Evolutionary conservation across 768 basidiomycete species (phyloP).

Genomic region (Podaxis carcinomalis): DNA sequence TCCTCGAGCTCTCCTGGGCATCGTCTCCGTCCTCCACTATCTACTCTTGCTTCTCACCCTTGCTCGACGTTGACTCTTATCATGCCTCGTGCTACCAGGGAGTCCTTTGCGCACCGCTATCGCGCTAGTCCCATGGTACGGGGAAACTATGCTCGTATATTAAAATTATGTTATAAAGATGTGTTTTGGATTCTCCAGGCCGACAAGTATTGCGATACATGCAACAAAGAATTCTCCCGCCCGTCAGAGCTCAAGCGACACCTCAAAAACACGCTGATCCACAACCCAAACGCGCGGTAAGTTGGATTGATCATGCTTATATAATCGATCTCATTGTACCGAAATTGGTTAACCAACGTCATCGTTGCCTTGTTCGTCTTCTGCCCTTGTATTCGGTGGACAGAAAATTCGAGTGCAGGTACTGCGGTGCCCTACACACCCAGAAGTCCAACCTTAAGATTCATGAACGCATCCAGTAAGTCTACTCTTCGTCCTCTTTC

Average conservation of each 20-base stretch:
- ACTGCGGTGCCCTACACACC: background rate
- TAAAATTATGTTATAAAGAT: background rate
- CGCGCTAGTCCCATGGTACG: background rate
- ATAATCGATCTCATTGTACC: background rate
- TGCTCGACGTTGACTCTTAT: background rate
- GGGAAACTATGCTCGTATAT: background rate
- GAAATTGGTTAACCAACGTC: background rate
- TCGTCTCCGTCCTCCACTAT: background rate
- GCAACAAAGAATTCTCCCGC: background rate
- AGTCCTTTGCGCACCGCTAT: background rate
- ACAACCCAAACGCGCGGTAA: background rate
- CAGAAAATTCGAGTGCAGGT: background rate
- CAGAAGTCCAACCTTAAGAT: slow-evolving; percentile 1
- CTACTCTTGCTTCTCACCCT: background rate
- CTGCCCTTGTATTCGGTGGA: background rate
- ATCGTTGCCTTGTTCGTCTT: background rate
- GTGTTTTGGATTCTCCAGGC: background rate
- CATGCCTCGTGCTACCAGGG: background rate
- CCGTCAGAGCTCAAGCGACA: background rate
- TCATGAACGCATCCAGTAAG: slow-evolving; percentile 2
- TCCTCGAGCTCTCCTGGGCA: background rate
- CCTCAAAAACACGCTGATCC: background rate
- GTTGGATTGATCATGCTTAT: background rate
- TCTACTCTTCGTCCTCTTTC: background rate
- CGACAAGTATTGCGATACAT: background rate